Evolutionary conservation across 345 rosid species (phyloP), one percentile per base, ranked within the genome.

Genomic region (Clausena lansium): DNA sequence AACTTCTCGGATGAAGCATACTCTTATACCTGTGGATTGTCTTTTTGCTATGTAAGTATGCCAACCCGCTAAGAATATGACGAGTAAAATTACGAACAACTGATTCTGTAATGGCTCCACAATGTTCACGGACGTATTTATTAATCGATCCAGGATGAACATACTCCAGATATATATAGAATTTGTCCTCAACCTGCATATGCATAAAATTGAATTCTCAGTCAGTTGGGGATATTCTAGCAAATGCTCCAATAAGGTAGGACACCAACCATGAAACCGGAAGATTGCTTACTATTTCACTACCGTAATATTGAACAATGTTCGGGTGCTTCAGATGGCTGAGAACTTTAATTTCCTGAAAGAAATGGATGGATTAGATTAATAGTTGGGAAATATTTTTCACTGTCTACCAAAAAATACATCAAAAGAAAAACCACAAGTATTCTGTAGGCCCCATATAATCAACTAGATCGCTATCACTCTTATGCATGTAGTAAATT

Each of bases 111-210:
- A 96, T 91, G 79, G 97, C 97, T 76, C 93, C 95, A 81, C 94
- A 86, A 83, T 94, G 99, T 33, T 96, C 99, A 24, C 88, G 97
- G 61, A 85, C 85, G 72, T 91, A 96, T 79, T 88, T 96, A 86
- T 89, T 90, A 67, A 96, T 92, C 41, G 99, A 96, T 73, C 99
- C 98, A 19, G 99, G 99, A 84, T 96, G 98, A 80, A 96, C 95
- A 83, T 90, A 93, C 86, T 95, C 99, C 75, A 95, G 82, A 81
- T 91, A 95, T 82, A 95, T 95, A 78, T 92, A 90, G 84, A 96
- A 96, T 71, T 81, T 89, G 75, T 96, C 97, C 19, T 88, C 95
- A 60, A 88, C 90, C 99, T 96, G 82, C 79, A 76, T 45, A 74
- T 38, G 41, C 76, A 76, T 71, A 30, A 75, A 60, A 70, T 77